Evolutionary conservation across 2,329 filamentous ascomycete genomes (phyloP).

Genomic region (Aspergillus intermedius): DNA sequence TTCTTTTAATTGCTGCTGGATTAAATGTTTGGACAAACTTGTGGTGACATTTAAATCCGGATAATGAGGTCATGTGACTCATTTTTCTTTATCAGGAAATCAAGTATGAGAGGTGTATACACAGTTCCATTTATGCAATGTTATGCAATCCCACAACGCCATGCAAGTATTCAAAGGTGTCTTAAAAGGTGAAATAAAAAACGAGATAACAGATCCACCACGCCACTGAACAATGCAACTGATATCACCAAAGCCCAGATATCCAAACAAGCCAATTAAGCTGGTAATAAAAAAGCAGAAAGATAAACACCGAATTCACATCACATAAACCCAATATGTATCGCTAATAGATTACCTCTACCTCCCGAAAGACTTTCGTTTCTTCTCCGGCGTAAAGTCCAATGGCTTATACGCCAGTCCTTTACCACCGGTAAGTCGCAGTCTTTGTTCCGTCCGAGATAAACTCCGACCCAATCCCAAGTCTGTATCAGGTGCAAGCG

Average conservation of each 20-base stretch:
- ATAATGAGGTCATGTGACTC: neutral
- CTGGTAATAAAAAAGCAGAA: neutral
- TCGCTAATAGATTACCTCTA: neutral
- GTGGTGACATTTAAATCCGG: too few species aligned
- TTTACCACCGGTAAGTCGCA: slow-evolving; percentile 37
- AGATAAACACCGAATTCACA: neutral
- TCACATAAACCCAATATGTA: neutral
- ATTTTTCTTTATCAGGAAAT: neutral
- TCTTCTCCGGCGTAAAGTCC: slow-evolving; percentile 20
- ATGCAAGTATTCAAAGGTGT: slow-evolving; percentile 5
- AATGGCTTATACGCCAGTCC: slow-evolving; percentile 39
- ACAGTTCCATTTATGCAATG: neutral
- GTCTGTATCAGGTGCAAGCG: slow-evolving; percentile 32
- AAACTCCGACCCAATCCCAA: slow-evolving; percentile 34
- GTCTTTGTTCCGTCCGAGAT: slow-evolving; percentile 39
- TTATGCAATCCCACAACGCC: slow-evolving; percentile 2
- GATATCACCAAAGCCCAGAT: neutral
- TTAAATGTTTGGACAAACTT: too few species aligned
- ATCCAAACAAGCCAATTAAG: slow-evolving; percentile 1
- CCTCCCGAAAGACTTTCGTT: slow-evolving; percentile 7
- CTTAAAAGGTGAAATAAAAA: neutral
- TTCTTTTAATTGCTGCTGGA: too few species aligned
- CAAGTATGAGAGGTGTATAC: neutral
- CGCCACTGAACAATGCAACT: slow-evolving; percentile 10
- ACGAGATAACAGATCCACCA: slow-evolving; percentile 1